These are phyloP conservation scores for Casuarina cunninghamiana DNA, from an alignment of 306 rosid species.

Conservation along the genomic window DNA sequence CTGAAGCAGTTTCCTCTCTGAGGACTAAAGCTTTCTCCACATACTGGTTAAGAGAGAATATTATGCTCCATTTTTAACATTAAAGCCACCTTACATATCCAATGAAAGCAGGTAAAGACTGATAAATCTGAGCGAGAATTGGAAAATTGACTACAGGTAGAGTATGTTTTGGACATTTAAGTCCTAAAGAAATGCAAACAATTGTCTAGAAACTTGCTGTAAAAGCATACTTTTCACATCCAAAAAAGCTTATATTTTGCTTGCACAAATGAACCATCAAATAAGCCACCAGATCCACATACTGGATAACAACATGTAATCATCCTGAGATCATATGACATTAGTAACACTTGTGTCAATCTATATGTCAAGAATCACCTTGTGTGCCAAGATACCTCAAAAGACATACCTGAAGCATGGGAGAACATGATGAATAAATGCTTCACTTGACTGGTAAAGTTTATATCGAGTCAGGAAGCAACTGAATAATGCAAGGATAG, in stretches of 20 bases:
- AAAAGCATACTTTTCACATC: background rate
- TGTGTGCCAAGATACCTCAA: background rate
- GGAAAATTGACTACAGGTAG: background rate
- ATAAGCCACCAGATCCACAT: background rate
- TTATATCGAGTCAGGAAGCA: background rate
- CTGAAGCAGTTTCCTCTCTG: slow-evolving; percentile 45
- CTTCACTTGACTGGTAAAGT: background rate
- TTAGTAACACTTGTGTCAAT: background rate
- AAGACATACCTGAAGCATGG: background rate
- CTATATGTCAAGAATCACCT: background rate
- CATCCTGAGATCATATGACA: background rate
- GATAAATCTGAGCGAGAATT: background rate
- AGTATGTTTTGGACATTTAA: background rate
- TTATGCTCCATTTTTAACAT: slow-evolving; percentile 22
- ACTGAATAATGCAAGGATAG: background rate
- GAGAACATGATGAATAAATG: background rate
- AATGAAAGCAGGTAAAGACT: slow-evolving; percentile 20
- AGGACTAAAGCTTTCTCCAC: slow-evolving; percentile 70
- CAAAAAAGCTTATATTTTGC: background rate
- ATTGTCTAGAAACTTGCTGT: background rate
- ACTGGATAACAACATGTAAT: background rate
- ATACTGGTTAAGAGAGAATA: slow-evolving; percentile 50
- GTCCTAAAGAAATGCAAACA: background rate
- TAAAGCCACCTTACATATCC: background rate
- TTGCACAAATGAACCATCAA: background rate